Evolutionary conservation across 75 land plant genomes (phyloP).

Genomic region (Cupressus sempervirens): DNA sequence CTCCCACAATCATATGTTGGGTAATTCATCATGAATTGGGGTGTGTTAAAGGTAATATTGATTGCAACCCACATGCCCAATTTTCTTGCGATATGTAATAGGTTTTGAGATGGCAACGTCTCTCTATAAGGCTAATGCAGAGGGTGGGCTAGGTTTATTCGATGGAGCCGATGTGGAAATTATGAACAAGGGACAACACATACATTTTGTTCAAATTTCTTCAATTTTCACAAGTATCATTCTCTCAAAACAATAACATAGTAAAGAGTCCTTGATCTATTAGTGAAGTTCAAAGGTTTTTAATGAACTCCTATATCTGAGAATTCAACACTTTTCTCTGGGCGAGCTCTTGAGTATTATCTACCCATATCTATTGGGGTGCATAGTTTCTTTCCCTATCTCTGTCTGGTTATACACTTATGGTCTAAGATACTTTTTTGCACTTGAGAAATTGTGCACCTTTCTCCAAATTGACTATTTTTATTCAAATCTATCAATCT

Average conservation of each 20-base stretch:
- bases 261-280: too few species aligned
- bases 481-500: neutral
- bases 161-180: conserved; percentile 2
- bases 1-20: conserved; percentile 14
- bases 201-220: conserved; percentile 8
- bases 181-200: conserved; percentile 11
- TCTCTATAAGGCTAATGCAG: neutral
- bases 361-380: neutral
- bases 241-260: conserved; percentile 28
- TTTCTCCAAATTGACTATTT: too few species aligned
- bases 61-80: neutral
- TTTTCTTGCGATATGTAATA: neutral
- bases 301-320: neutral
- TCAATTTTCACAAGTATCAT: conserved; percentile 7
- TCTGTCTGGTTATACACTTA: neutral
- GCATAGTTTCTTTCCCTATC: neutral
- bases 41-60: neutral
- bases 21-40: conserved; percentile 14
- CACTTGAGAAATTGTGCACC: neutral
- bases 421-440: neutral
- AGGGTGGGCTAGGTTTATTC: conserved; percentile 18
- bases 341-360: neutral
- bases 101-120: conserved; percentile 3
- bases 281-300: too few species aligned
- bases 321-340: neutral